phyloP scores from a whole-genome alignment of 345 rosid genomes.

The Xanthoceras sorbifolium region DNA sequence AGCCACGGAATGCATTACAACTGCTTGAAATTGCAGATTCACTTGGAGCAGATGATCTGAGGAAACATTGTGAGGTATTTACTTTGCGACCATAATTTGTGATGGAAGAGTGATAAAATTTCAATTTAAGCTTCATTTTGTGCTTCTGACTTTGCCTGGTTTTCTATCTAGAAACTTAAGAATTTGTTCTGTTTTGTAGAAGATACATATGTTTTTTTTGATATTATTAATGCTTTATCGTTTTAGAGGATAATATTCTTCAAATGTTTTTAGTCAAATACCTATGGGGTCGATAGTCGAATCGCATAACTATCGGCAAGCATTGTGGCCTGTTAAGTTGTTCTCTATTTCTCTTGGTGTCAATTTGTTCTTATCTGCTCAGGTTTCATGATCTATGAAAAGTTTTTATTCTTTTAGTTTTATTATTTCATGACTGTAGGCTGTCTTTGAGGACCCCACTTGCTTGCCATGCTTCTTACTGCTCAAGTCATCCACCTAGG shows the following conservation, averaged over 20 bases:
- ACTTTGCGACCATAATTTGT: not conserved
- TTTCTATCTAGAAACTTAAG: not conserved
- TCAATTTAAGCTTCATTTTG: not conserved
- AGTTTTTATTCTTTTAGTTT: not conserved
- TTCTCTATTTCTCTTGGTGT: not conserved
- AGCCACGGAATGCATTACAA: constrained; percentile 85
- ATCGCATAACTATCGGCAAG: too few species aligned
- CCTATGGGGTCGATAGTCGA: not conserved
- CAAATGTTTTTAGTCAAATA: not conserved
- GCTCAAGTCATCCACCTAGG: not conserved
- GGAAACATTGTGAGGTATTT: constrained; percentile 88
- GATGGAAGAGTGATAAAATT: not conserved
- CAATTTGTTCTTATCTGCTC: not conserved
- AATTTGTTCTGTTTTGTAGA: not conserved
- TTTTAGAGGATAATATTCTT: not conserved
- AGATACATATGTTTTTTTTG: not conserved
- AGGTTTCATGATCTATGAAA: not conserved
- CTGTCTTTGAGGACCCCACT: not conserved
- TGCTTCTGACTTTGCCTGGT: not conserved
- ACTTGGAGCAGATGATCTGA: constrained; percentile 80
- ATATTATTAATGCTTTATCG: not conserved
- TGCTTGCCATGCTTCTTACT: not conserved
- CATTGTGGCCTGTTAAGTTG: not conserved
- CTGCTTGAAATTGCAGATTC: constrained; percentile 96
- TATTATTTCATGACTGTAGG: not conserved